These are phyloP conservation scores for Saksenaea oblongispora DNA, from an alignment of 371 early-diverging fungal genomes.

Conservation along the genomic window DNA sequence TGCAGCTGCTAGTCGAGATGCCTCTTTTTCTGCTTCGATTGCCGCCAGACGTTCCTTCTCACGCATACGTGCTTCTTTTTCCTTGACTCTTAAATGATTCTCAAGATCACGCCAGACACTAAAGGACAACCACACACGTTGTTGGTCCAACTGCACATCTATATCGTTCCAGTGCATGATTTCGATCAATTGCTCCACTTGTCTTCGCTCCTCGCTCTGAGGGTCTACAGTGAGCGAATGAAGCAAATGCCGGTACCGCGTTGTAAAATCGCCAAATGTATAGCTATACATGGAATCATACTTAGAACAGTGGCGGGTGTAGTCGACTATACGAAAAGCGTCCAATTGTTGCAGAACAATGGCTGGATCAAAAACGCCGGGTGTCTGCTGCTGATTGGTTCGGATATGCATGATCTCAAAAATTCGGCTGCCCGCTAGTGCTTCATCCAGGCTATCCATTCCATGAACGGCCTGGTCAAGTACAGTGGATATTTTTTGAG, in stretches of 20 bases:
- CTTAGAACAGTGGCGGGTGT: conserved; percentile 30
- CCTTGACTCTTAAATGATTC: conserved; percentile 66
- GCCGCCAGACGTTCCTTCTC: conserved; percentile 34
- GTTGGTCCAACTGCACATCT: conserved; percentile 46
- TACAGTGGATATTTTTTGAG: conserved; percentile 19
- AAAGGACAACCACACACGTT: conserved; percentile 63
- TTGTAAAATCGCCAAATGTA: conserved; percentile 53
- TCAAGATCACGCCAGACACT: conserved; percentile 77
- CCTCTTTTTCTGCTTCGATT: conserved; percentile 34
- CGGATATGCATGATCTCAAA: conserved; percentile 67
- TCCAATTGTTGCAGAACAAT: conserved; percentile 51
- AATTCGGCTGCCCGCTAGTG: conserved; percentile 51
- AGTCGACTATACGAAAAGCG: conserved; percentile 34
- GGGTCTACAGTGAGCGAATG: conserved; percentile 12
- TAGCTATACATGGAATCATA: conserved; percentile 36
- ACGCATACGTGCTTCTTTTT: conserved; percentile 63
- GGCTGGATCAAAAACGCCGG: conserved; percentile 26
- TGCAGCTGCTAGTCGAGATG: conserved; percentile 23
- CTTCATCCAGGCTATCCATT: conserved; percentile 28
- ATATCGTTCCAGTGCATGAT: conserved; percentile 41
- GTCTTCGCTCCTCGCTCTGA: neutral
- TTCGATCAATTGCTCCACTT: conserved; percentile 10
- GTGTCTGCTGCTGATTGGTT: conserved; percentile 34
- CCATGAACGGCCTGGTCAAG: conserved; percentile 27
- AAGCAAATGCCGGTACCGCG: conserved; percentile 45